Evolutionary conservation across 2,329 filamentous ascomycete genomes (phyloP).

Genomic region (Lachnellula suecica): DNA sequence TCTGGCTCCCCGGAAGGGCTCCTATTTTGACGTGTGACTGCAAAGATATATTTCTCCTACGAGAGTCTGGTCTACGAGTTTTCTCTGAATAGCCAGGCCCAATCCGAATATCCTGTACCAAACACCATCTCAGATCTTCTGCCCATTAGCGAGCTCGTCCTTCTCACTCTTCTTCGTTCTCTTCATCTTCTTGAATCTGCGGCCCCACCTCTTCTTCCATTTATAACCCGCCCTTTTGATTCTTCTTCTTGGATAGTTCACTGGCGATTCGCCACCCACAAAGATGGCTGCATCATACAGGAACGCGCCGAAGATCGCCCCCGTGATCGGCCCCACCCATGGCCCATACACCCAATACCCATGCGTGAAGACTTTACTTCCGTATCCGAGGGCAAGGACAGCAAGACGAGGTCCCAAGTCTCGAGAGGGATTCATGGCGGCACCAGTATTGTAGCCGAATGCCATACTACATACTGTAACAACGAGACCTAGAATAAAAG

Average conservation of each 20-base stretch:
- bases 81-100: no score
- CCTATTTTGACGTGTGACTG: no score
- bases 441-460: conserved; percentile 47
- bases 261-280: conserved; percentile 48
- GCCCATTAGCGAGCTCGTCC: no score
- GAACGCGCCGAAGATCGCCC: conserved; percentile 43
- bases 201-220: conserved; percentile 35
- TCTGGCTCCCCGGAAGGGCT: no score
- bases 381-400: conserved; percentile 43
- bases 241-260: conserved; percentile 47
- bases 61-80: no score
- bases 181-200: conserved; percentile 13
- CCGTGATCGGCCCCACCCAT: conserved; percentile 38
- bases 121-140: no score
- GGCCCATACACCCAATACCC: conserved; percentile 43
- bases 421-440: conserved; percentile 46
- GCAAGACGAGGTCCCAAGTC: conserved; percentile 50
- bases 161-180: conserved; percentile 3
- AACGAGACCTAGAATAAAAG: conserved; percentile 47
- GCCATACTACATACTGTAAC: conserved; percentile 36
- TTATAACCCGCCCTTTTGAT: conserved; percentile 43
- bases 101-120: no score
- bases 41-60: no score
- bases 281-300: conserved; percentile 52
- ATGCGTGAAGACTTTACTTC: conserved; percentile 39